phyloP scores from a whole-genome alignment of 345 rosid genomes.

The Litchi chinensis region DNA sequence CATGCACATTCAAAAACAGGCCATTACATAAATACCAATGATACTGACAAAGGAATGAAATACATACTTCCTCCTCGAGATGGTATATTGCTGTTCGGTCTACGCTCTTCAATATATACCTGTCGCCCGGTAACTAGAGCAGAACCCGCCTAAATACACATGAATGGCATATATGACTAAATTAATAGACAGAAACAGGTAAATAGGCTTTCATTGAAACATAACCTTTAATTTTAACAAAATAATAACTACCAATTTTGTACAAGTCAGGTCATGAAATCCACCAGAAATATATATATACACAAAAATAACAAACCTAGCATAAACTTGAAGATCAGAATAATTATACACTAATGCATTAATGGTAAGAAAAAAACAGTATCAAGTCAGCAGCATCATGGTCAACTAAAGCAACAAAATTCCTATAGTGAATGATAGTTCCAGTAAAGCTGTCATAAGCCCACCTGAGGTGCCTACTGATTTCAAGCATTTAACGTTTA shows the following conservation, averaged over 20 bases:
- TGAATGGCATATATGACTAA: background rate
- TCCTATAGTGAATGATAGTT: background rate
- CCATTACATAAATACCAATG: background rate
- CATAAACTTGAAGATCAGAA: background rate
- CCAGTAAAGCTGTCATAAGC: background rate
- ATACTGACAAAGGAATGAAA: conserved; percentile 5
- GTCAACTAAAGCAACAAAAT: conserved; percentile 4
- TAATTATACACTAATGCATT: background rate
- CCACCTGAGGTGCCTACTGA: background rate
- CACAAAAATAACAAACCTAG: background rate
- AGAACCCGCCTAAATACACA: conserved; percentile 46
- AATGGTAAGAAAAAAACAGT: background rate
- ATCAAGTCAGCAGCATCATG: background rate
- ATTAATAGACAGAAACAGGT: background rate
- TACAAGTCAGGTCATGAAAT: background rate
- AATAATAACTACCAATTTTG: background rate
- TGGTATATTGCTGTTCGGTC: conserved; percentile 62
- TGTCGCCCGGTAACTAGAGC: conserved; percentile 60
- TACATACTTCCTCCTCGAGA: conserved; percentile 61
- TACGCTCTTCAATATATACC: conserved; percentile 71
- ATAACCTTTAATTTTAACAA: background rate
- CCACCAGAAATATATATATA: background rate
- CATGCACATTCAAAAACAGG: background rate
- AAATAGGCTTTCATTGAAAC: background rate
- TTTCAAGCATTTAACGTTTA: conserved; percentile 2